Evolutionary conservation across 2,329 filamentous ascomycete species (phyloP), one percentile per base, ranked within the genome.

Genomic region (Talaromyces sp.): DNA sequence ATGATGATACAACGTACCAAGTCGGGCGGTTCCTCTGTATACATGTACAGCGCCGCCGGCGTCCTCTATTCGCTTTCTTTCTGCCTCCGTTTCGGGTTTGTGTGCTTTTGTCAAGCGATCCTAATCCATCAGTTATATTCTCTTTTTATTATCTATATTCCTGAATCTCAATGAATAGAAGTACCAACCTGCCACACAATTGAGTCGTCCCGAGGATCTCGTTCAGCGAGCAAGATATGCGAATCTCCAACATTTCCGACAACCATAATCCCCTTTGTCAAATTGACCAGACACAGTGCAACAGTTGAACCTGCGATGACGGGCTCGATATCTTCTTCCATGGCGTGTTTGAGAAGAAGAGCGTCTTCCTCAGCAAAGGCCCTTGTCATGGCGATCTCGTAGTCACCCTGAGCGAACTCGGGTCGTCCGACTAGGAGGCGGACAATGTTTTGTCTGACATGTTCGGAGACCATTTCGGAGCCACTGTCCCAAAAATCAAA

Each of bases 241-340:
- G 72, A 74, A 61, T 74, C 72, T 12, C 72, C 72, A 10, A 74
- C 63, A 55, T 73, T 74, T 24, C 68, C 70, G 46, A 72, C 67
- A 3, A 73, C 56, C 57, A 74, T 51, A 17, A 74, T 65, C 4
- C 70, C 70, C 55, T 65, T 64, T 2, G 67, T 70, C 51, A 74
- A 59, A 57, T 74, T 72, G 43, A 73, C 59, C 29, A 74, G 63
- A 58, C 70, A 72, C 26, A 74, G n/a, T 7, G 72, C 71, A 7
- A 70, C 70, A 6, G 72, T 74, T 2, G 72, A 72, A 7, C 72
- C 72, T 17, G 70, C 66, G 1, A 70, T 57, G 1, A 70, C 67
- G 51, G 72, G 64, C 52, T 72, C 67, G 3, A 54, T 57, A 21
- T 63, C 64, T 14, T 71, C 64, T 35, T 63, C 41, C 63, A 66